These are phyloP conservation scores for Podaxis carcinomalis DNA, from an alignment of 768 basidiomycete species.

Conservation along the genomic window DNA sequence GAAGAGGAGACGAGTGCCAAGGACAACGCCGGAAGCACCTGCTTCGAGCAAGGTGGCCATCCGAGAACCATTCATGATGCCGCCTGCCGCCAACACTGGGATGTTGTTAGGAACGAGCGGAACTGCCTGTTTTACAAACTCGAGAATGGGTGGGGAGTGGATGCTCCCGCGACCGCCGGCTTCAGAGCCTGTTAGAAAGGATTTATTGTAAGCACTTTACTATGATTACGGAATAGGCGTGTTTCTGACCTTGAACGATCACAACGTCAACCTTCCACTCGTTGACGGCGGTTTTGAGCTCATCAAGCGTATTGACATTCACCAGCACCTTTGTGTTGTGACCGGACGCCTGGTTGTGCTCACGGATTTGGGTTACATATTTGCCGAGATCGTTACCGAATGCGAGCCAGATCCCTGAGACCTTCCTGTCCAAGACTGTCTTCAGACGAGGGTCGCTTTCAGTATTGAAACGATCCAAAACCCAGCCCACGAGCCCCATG, in stretches of 20 bases:
- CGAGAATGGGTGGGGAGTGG: slow-evolving; percentile 44
- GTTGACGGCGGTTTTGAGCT: slow-evolving; percentile 42
- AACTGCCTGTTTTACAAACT: slow-evolving; percentile 37
- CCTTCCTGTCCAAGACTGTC: slow-evolving; percentile 39
- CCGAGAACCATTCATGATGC: slow-evolving; percentile 32
- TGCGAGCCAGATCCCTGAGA: slow-evolving; percentile 57
- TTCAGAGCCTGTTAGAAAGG: too few species aligned
- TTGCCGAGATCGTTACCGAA: slow-evolving; percentile 48
- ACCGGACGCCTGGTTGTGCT: slow-evolving; percentile 27
- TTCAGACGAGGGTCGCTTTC: slow-evolving; percentile 33
- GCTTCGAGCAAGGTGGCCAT: slow-evolving; percentile 39
- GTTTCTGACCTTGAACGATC: slow-evolving; percentile 56
- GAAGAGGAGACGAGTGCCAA: slow-evolving; percentile 58
- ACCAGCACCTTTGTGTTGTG: slow-evolving; percentile 34
- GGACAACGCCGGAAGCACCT: slow-evolving; percentile 49
- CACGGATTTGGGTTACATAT: slow-evolving; percentile 49
- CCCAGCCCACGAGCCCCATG: slow-evolving; percentile 56
- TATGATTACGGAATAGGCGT: neutral
- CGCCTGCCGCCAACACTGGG: slow-evolving; percentile 48
- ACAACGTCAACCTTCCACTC: slow-evolving; percentile 56
- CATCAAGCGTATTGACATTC: slow-evolving; percentile 43
- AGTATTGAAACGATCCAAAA: slow-evolving; percentile 39
- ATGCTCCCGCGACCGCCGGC: neutral
- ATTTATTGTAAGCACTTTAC: too few species aligned
- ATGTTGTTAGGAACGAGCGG: slow-evolving; percentile 38